These are phyloP conservation scores for Trichosporon faecale DNA, from an alignment of 1,284 basidiomycete species.

Conservation along the genomic window DNA sequence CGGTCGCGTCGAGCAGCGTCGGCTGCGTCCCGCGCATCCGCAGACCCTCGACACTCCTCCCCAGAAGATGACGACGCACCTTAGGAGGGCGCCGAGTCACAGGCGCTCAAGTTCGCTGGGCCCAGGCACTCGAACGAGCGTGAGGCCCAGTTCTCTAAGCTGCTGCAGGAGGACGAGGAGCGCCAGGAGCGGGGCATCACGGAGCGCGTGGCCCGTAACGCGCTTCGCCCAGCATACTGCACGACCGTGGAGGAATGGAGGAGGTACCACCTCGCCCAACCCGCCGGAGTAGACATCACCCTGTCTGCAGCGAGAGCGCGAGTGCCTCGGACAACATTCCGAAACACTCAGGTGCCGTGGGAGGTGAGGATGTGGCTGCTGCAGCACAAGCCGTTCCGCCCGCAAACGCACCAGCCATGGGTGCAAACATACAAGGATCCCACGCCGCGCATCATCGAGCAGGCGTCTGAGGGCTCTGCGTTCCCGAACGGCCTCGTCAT, in stretches of 20 bases:
- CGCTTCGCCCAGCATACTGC: background rate
- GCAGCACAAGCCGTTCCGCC: background rate
- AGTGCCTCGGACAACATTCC: background rate
- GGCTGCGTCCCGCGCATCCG: too few species aligned
- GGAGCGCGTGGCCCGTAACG: background rate
- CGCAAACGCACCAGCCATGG: background rate
- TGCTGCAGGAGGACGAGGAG: background rate
- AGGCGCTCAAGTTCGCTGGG: background rate
- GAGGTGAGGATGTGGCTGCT: background rate
- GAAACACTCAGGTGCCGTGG: background rate
- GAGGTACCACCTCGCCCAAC: background rate
- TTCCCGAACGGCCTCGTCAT: background rate
- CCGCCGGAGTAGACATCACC: background rate
- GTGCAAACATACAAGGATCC: background rate
- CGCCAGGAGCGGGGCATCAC: too few species aligned
- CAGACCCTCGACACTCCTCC: too few species aligned
- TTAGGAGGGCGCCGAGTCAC: background rate
- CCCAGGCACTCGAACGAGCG: background rate
- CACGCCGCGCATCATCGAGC: background rate
- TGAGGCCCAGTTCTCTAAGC: background rate
- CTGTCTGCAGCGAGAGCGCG: background rate
- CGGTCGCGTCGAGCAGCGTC: background rate
- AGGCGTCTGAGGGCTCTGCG: background rate
- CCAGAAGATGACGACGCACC: too few species aligned
- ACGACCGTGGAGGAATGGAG: background rate